Percentiles rank a stretch among this genome's conserved stretches.
These are phyloP conservation scores for Hanseniaspora jakobsenii DNA, from an alignment of 805 yeast species.

Conservation along the genomic window DNA sequence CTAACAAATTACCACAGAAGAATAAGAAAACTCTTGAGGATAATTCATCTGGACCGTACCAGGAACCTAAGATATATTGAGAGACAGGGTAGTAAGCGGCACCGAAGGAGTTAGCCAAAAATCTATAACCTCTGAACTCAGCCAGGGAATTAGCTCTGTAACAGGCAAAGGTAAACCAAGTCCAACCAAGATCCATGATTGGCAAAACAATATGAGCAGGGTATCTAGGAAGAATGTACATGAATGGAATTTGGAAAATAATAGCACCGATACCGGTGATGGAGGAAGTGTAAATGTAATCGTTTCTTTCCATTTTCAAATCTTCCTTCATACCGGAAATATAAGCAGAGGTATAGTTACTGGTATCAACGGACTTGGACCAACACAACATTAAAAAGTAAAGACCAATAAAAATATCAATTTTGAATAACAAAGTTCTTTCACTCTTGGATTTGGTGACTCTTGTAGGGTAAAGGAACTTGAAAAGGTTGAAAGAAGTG, in stretches of 20 bases:
- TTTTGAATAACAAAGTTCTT: constrained; percentile 36
- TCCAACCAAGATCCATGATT: constrained; percentile 53
- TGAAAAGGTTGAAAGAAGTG: constrained; percentile 22
- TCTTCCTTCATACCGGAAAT: constrained; percentile 53
- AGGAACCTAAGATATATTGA: constrained; percentile 48
- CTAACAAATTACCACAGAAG: constrained; percentile 40
- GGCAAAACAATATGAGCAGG: constrained; percentile 43
- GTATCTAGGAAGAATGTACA: constrained; percentile 44
- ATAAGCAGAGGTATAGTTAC: constrained; percentile 54
- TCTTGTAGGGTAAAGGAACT: constrained; percentile 28
- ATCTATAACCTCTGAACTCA: constrained; percentile 49
- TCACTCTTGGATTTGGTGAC: constrained; percentile 33
- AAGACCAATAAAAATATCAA: constrained; percentile 44
- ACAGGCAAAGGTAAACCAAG: constrained; percentile 48
- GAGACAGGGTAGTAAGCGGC: constrained; percentile 55
- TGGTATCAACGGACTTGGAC: constrained; percentile 53
- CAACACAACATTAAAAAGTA: constrained; percentile 52
- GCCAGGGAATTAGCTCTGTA: constrained; percentile 39
- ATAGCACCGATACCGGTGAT: constrained; percentile 51
- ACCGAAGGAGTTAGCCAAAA: constrained; percentile 58
- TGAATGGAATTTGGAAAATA: constrained; percentile 54
- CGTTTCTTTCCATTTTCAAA: constrained; percentile 49
- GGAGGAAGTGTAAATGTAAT: constrained; percentile 48
- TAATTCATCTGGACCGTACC: constrained; percentile 49
- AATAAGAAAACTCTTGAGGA: constrained; percentile 52